Base-by-base conservation (phyloP, 163 green algal genomes). In the Chlorella variabilis region DNA sequence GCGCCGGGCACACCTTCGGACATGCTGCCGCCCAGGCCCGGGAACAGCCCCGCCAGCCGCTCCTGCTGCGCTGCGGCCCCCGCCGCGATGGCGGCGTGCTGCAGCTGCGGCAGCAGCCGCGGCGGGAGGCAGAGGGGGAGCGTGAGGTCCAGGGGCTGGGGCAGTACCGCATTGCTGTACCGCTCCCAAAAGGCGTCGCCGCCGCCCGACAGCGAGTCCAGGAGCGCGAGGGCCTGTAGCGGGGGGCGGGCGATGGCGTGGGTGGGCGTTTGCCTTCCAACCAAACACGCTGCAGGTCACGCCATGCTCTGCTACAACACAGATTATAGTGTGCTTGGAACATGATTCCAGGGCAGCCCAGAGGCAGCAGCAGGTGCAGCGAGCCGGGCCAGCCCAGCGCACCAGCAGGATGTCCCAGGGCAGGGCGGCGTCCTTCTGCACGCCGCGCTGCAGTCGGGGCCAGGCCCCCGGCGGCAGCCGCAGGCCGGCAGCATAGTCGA, bases 331-430 rank as follows among this genome's bases (percentile, higher is more conserved):
- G n/a, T n/a, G n/a, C n/a, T n/a, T n/a, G n/a, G n/a, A n/a, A n/a
- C n/a, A n/a, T n/a, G n/a, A n/a, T n/a, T n/a, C n/a, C n/a, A n/a
- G n/a, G n/a, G 45, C 45, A 54, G 11, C 45, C 45, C 11, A 15
- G 15, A 54, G 45, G 45, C 45, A 54, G 45, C 45, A 23, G 45
- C 45, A 54, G 45, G 45, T n/a, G n/a, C n/a, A n/a, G n/a, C n/a
- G n/a, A n/a, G n/a, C n/a, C n/a, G n/a, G n/a, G n/a, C 59, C 18
- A 67, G 29, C n/a, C 59, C 13, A 4, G 17, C 73, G 15, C 36
- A 70, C 77, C 77, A 62, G 77, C 66, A 94, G 74, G 6, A 94
- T 33, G 80, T 94, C 89, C 91, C 91, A 92, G 8, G 83, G 83
- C 29, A 91, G 70, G 1, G 83, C 42, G 15, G 89, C 80, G 18